Evolutionary conservation across 495 filamentous ascomycete species (phyloP).

Genomic region (Articulospora tetracladia): DNA sequence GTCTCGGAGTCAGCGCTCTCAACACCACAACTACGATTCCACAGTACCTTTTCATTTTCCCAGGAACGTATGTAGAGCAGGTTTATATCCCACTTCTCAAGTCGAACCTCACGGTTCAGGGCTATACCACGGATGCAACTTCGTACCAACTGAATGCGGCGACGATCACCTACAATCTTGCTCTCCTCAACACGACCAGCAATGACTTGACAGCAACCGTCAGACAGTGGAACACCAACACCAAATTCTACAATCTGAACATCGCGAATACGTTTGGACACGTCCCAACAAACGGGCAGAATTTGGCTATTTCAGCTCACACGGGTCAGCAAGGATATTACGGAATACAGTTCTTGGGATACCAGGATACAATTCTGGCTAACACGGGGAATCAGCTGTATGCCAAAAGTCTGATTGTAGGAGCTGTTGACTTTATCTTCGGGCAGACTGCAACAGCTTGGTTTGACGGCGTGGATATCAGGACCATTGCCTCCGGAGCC

Average conservation of each 20-base stretch:
- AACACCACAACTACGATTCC: slow-evolving; percentile 6
- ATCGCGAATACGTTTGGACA: slow-evolving; percentile 20
- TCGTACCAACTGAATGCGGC: slow-evolving; percentile 53
- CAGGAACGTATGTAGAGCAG: slow-evolving; percentile 55
- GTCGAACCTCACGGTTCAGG: slow-evolving; percentile 20
- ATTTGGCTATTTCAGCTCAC: slow-evolving; percentile 16
- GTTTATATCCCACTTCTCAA: slow-evolving; percentile 37
- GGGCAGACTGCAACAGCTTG: slow-evolving; percentile 27
- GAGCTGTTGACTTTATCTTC: slow-evolving; percentile 31
- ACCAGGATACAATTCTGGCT: slow-evolving; percentile 44
- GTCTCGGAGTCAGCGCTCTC: slow-evolving; percentile 12
- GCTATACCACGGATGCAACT: slow-evolving; percentile 13
- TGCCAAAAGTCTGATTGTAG: slow-evolving; percentile 35
- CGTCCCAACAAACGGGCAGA: slow-evolving; percentile 18
- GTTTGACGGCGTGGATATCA: slow-evolving; percentile 20
- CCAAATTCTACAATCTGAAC: not conserved
- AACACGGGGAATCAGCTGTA: slow-evolving; percentile 40
- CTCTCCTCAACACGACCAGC: slow-evolving; percentile 9
- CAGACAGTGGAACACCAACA: slow-evolving; percentile 12
- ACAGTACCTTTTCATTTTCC: slow-evolving; percentile 62
- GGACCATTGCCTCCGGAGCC: slow-evolving; percentile 25
- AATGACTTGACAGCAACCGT: slow-evolving; percentile 20
- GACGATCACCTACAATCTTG: slow-evolving; percentile 44
- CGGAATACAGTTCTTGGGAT: slow-evolving; percentile 41
- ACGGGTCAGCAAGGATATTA: slow-evolving; percentile 28